These are phyloP conservation scores for Auricularia auricula-judae DNA, from an alignment of 768 basidiomycete species.

Conservation along the genomic window DNA sequence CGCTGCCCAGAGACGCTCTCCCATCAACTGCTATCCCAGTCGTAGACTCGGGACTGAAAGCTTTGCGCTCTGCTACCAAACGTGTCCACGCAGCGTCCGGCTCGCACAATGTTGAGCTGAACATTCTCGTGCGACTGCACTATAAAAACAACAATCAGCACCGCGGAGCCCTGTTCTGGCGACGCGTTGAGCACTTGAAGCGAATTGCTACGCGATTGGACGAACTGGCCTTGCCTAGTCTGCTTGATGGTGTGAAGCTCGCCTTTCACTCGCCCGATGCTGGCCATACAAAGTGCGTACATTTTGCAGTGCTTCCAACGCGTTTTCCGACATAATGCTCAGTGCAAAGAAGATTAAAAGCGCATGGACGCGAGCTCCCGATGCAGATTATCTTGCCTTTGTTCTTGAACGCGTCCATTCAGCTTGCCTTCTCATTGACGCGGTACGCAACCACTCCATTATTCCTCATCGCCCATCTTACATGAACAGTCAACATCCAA, in stretches of 20 bases:
- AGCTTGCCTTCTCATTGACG: constrained; percentile 31
- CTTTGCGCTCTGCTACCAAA: constrained; percentile 7
- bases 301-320: background rate
- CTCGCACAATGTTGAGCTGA: constrained; percentile 28
- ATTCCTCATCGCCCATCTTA: constrained; percentile 2
- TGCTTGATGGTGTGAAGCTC: background rate
- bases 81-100: background rate
- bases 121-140: constrained; percentile 53
- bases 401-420: constrained; percentile 26
- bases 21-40: constrained; percentile 36
- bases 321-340: background rate
- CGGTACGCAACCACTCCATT: constrained; percentile 23
- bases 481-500: constrained; percentile 32
- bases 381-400: constrained; percentile 21
- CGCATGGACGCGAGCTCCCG: constrained; percentile 55
- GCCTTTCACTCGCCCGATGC: background rate
- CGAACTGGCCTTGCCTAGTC: background rate
- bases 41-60: background rate
- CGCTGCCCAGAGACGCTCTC: background rate
- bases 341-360: constrained; percentile 46
- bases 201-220: constrained; percentile 32
- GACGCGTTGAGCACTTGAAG: constrained; percentile 49
- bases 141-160: constrained; percentile 80
- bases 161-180: constrained; percentile 58
- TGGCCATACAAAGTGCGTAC: background rate